Conservation (phyloP, 2,329 filamentous ascomycete species). For the Trichoderma semiorbis region DNA sequence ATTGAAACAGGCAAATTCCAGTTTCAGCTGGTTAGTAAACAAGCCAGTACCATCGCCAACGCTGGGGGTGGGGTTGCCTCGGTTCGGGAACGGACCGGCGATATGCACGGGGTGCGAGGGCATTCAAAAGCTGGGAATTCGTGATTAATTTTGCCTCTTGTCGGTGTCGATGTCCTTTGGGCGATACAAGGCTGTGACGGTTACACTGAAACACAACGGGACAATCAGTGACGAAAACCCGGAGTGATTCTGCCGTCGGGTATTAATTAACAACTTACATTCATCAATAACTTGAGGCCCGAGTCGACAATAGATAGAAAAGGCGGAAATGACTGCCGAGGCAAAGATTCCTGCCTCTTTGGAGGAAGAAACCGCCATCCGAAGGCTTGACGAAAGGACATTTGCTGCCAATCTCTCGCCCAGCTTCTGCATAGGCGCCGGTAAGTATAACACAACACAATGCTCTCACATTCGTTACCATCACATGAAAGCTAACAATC, state of each 20-base stretch:
- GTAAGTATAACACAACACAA: not conserved
- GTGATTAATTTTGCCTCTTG: not conserved
- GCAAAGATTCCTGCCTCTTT: slow-evolving; percentile 11
- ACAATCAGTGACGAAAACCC: not conserved
- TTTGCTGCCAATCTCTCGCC: slow-evolving; percentile 6
- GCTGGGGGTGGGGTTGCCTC: slow-evolving; percentile 6
- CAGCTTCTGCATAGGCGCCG: slow-evolving; percentile 16
- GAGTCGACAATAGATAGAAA: not conserved
- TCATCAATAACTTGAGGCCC: not conserved
- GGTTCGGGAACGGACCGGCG: not conserved
- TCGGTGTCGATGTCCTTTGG: not conserved
- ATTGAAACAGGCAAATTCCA: not conserved
- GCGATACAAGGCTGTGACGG: too few species aligned
- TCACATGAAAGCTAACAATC: not conserved
- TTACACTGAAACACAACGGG: not conserved
- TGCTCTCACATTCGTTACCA: not conserved
- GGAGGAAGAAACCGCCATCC: slow-evolving; percentile 1
- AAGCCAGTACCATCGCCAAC: not conserved
- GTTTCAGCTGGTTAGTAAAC: not conserved
- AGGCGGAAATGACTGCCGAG: not conserved
- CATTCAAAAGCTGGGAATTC: not conserved
- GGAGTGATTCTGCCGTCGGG: not conserved
- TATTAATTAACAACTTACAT: not conserved
- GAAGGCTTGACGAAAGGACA: slow-evolving; percentile 13
- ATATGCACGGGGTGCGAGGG: not conserved